Percentiles rank a stretch among this genome's conserved stretches.
Conservation (phyloP, 768 basidiomycete genomes). For the Suillus weaverae region DNA sequence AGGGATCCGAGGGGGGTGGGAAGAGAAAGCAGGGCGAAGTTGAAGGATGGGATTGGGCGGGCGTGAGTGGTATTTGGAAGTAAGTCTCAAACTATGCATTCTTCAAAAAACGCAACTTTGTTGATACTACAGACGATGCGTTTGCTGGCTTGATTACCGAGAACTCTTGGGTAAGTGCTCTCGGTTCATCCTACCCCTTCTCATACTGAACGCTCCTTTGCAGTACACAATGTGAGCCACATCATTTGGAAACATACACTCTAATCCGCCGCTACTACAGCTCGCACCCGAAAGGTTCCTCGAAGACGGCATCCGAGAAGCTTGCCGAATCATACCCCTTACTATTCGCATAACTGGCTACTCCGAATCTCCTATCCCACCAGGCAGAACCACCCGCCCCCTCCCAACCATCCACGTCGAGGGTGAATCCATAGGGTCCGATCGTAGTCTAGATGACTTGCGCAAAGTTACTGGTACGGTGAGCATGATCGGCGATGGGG, state of each 20-base stretch:
- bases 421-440: constrained; percentile 45
- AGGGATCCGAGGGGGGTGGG: not conserved
- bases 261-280: constrained; percentile 12
- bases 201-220: not conserved
- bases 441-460: constrained; percentile 30
- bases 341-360: constrained; percentile 44
- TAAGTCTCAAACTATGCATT: constrained; percentile 25
- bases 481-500: constrained; percentile 48
- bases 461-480: constrained; percentile 45
- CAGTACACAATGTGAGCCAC: constrained; percentile 41
- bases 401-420: constrained; percentile 52
- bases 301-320: constrained; percentile 39
- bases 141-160: constrained; percentile 61
- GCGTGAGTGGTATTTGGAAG: constrained; percentile 54
- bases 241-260: not conserved
- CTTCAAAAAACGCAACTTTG: not conserved
- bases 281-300: constrained; percentile 31
- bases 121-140: constrained; percentile 42
- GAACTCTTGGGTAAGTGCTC: constrained; percentile 48
- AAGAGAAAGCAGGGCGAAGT: constrained; percentile 17
- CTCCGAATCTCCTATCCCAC: constrained; percentile 26
- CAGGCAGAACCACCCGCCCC: constrained; percentile 28
- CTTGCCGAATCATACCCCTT: constrained; percentile 54
- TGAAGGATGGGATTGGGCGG: constrained; percentile 62
- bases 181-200: not conserved